Evolutionary conservation across 345 rosid species (phyloP).

Genomic region (Eucalyptus leucophloia): DNA sequence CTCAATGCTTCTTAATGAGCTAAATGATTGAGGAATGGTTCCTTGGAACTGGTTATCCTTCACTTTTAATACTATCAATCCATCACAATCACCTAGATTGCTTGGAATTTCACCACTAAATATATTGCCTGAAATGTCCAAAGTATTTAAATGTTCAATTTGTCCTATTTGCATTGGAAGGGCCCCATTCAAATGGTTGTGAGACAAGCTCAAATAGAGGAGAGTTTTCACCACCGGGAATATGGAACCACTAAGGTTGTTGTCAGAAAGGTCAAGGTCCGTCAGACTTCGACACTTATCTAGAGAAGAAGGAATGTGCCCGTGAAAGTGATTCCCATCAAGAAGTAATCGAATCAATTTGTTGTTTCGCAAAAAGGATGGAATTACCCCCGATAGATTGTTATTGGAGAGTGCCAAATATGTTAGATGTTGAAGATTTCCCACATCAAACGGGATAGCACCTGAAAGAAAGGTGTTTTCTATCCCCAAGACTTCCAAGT

Average conservation of each 20-base stretch:
- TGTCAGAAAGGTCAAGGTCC: neutral
- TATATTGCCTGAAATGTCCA: too few species aligned
- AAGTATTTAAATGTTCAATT: neutral
- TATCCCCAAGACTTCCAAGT: neutral
- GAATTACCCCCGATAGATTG: neutral
- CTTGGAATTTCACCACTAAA: rapidly evolving
- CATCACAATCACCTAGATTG: neutral
- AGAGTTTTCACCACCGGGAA: neutral
- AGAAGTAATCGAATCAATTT: too few species aligned
- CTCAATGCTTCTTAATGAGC: conserved; percentile 4
- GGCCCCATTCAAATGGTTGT: conserved; percentile 1
- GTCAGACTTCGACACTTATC: neutral
- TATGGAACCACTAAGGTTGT: conserved; percentile 5
- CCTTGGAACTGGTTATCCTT: conserved; percentile 11
- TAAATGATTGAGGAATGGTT: conserved; percentile 13
- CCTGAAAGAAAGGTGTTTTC: neutral
- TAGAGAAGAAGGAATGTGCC: conserved; percentile 1
- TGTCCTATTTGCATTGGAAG: neutral
- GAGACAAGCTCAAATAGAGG: neutral
- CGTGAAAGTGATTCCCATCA: neutral
- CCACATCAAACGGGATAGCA: neutral
- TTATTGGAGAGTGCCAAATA: neutral
- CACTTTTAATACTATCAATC: neutral
- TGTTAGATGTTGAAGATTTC: neutral
- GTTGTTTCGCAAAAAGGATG: neutral